A percentile compares a stretch with the other conserved stretches of the same genome.
These are phyloP conservation scores for Calonectria crousiana DNA, from an alignment of 2,329 filamentous ascomycete genomes.

Conservation along the genomic window DNA sequence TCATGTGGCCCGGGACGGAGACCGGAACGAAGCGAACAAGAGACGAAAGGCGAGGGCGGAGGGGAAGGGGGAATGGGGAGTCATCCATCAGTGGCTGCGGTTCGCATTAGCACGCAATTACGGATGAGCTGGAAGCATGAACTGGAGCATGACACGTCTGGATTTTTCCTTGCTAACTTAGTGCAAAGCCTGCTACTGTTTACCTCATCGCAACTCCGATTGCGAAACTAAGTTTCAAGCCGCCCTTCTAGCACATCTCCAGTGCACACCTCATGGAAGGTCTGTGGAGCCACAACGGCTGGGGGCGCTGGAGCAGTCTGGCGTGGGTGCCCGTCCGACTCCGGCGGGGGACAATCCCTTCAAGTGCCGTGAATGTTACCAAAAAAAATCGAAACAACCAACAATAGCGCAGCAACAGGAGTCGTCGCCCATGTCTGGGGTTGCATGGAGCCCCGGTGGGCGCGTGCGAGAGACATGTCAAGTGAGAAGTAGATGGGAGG, in stretches of 20 bases:
- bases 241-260: constrained; percentile 11
- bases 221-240: constrained; percentile 29
- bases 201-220: constrained; percentile 18
- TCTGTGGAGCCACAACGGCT: constrained; percentile 17
- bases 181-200: constrained; percentile 14
- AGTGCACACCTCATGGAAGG: constrained; percentile 7
- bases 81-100: background rate
- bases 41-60: background rate
- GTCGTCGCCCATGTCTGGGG: background rate
- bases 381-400: background rate
- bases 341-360: constrained; percentile 20
- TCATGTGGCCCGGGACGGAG: constrained; percentile 19
- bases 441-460: background rate
- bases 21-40: constrained; percentile 2
- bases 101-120: constrained; percentile 17
- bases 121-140: constrained; percentile 17
- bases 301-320: constrained; percentile 11
- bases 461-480: constrained; percentile 4
- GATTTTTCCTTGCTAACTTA: constrained; percentile 10
- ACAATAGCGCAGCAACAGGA: constrained; percentile 1
- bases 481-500: constrained; percentile 26
- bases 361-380: constrained; percentile 21
- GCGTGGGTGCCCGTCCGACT: constrained; percentile 20
- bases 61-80: background rate
- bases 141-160: constrained; percentile 7